phyloP scores from a whole-genome alignment of 83 land plant genomes.

The Larix sibirica region DNA sequence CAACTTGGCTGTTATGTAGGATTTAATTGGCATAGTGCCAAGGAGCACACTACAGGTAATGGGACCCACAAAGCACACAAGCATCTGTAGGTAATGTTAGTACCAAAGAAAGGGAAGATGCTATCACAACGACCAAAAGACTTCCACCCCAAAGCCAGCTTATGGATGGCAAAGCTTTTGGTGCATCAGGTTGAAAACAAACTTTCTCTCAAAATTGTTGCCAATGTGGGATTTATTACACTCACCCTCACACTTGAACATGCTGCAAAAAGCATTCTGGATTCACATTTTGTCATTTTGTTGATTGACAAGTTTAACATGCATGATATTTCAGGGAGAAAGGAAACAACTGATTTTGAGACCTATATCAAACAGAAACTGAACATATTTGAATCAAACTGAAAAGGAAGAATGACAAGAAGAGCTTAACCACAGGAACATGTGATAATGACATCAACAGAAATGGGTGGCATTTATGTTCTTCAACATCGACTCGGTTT shows the following conservation, averaged over 20 bases:
- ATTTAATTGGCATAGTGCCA: too few species aligned
- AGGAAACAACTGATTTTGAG: not conserved
- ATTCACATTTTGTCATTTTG: not conserved
- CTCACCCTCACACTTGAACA: not conserved
- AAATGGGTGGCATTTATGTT: not conserved
- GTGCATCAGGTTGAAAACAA: too few species aligned
- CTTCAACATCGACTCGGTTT: not conserved
- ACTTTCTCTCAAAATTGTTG: too few species aligned
- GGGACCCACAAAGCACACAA: too few species aligned
- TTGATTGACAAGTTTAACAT: not conserved
- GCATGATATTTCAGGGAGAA: not conserved
- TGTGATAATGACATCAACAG: not conserved
- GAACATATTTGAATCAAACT: not conserved
- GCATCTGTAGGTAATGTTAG: too few species aligned
- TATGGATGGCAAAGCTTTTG: too few species aligned
- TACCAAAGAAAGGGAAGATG: too few species aligned
- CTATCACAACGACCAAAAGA: too few species aligned
- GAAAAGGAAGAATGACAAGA: not conserved
- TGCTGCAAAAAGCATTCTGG: not conserved
- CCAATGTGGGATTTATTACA: too few species aligned
- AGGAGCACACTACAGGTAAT: too few species aligned
- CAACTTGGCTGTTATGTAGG: too few species aligned
- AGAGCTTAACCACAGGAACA: not conserved
- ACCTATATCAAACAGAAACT: not conserved
- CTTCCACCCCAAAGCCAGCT: too few species aligned